Evolutionary conservation across 2,329 filamentous ascomycete species (phyloP).

Genomic region (Coleophoma eucalyptorum): DNA sequence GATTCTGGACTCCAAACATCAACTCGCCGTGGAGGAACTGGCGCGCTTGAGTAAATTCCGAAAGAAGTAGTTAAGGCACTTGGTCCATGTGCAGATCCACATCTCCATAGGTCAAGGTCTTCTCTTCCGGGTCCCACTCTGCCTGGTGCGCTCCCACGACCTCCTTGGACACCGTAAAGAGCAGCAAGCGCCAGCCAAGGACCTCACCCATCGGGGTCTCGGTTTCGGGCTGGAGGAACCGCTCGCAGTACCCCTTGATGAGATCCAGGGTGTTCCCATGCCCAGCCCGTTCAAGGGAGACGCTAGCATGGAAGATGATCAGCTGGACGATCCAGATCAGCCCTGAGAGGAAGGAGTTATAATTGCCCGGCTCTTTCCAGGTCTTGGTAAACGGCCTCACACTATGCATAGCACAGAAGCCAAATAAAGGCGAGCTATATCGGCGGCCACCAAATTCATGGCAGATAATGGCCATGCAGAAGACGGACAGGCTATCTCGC

Average conservation of each 20-base stretch:
- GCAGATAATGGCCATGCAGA: conserved; percentile 1
- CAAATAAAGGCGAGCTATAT: conserved; percentile 2
- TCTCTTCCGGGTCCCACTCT: not conserved
- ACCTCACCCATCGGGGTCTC: conserved; percentile 1
- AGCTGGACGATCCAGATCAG: not conserved
- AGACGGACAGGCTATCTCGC: not conserved
- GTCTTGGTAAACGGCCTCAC: conserved; percentile 1
- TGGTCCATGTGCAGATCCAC: not conserved
- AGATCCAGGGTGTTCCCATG: not conserved
- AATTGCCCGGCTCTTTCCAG: conserved; percentile 1
- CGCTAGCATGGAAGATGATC: not conserved
- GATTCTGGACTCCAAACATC: not conserved
- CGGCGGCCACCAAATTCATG: conserved; percentile 1
- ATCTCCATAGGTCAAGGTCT: not conserved
- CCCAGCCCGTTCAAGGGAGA: not conserved
- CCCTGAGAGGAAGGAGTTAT: not conserved
- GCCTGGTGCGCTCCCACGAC: not conserved
- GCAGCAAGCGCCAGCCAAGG: conserved; percentile 1
- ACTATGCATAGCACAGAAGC: conserved; percentile 1
- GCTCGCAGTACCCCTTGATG: too few relatives aligned
- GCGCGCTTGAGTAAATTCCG: not conserved
- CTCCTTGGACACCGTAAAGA: not conserved
- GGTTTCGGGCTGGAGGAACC: not conserved
- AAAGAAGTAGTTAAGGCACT: not conserved
- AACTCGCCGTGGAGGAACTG: conserved; percentile 9